Evolutionary conservation across 2,329 filamentous ascomycete genomes (phyloP).

Genomic region (Fusarium buxicola): DNA sequence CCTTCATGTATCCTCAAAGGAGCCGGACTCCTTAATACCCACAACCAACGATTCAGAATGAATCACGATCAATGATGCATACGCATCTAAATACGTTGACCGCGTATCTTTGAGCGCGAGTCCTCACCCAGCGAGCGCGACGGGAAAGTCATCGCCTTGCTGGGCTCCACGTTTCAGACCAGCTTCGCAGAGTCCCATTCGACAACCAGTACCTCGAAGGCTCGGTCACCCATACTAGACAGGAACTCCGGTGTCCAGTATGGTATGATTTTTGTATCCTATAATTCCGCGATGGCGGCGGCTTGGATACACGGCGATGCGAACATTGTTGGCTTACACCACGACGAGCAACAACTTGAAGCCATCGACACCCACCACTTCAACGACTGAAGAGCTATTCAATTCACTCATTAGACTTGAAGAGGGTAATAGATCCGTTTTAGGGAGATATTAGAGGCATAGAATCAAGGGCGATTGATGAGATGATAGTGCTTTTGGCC

Average conservation of each 20-base stretch:
- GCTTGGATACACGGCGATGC: slow-evolving; percentile 12
- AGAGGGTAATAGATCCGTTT: not conserved
- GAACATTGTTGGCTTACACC: not conserved
- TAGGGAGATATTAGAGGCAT: slow-evolving; percentile 1
- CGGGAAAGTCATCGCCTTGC: slow-evolving; percentile 7
- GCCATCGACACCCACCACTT: not conserved
- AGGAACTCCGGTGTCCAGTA: slow-evolving; percentile 20
- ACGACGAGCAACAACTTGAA: not conserved
- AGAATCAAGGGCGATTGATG: not conserved
- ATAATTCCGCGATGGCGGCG: not conserved
- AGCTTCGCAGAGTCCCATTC: slow-evolving; percentile 3
- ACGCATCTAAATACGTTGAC: slow-evolving; percentile 26
- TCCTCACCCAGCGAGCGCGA: slow-evolving; percentile 18
- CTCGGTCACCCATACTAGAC: slow-evolving; percentile 33
- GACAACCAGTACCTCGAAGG: slow-evolving; percentile 2
- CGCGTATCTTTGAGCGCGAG: slow-evolving; percentile 20
- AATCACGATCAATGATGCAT: not conserved
- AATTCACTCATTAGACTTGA: slow-evolving; percentile 19
- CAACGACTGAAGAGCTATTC: not conserved
- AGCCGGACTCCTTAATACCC: slow-evolving; percentile 25
- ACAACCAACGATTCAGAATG: not conserved
- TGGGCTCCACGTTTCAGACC: slow-evolving; percentile 38
- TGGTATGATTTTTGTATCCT: slow-evolving; percentile 19
- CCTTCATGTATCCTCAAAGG: slow-evolving; percentile 2
- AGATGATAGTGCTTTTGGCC: no score